Evolutionary conservation across 2,329 filamentous ascomycete genomes (phyloP), one percentile per base, ranked within the genome.

Genomic region (Penicillium fuscoglaucum): DNA sequence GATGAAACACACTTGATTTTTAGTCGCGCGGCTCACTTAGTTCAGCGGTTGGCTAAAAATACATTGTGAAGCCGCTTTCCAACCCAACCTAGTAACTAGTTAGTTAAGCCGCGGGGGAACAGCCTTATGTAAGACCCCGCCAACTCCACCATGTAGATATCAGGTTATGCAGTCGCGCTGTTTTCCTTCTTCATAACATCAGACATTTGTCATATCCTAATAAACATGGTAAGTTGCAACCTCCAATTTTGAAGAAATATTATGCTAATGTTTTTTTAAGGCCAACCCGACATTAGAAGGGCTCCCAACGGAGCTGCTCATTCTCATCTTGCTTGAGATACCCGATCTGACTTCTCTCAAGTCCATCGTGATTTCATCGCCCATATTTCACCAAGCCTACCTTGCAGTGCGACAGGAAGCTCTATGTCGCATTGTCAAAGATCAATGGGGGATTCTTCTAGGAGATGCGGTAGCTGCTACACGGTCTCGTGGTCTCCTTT

Each of bases 391-490:
- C 19, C 50, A 58, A 9, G 55, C 55, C 31, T 69, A 68, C 48
- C 21, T 33, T 6, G 29, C 41, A 1, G 55, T 58, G 15, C 47
- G 62, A 10, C 39, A 49, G 0, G 46, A 64, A 12, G 2, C 59
- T 3, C 59, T 68, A 3, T 47, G 58, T 35, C 8, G 12, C 19
- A 48, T 48, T 5, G 19, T 48, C 46, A 48, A 48, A 8, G 1
- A 12, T 35, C 46, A 26, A 17, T 48, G 31, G 28, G 45, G 45
- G 4, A 1, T 21, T 8, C 46, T 48, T 8, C 57, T 66, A 2
- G 8, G 35, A 5, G 67, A 68, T 26, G 65, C 64, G 19, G 35
- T 68, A 13, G 43, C 56, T 31, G 65, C 66, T 10, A 35, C 66
- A 15, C 66, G 66, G 29, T 67, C 67, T 3, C 54, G 53, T 53